Evolutionary conservation across 2,329 filamentous ascomycete species (phyloP).

Genomic region (Aspergillus uvarum): DNA sequence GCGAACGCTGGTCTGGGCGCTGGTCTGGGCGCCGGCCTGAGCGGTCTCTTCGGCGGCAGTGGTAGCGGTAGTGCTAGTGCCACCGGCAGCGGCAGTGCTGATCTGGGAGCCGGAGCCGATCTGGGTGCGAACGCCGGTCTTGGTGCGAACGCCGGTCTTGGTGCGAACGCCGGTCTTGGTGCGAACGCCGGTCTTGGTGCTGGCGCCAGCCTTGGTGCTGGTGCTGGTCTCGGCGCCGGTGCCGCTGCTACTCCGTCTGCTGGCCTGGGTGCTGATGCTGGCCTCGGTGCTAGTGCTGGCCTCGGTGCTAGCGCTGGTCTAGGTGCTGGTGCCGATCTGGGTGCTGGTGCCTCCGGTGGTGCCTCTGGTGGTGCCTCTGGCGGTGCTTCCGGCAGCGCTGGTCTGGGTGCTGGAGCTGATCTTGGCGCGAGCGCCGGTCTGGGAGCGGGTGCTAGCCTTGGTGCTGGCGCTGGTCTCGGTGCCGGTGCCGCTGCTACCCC

Average conservation of each 20-base stretch:
- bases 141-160: not conserved
- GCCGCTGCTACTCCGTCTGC: not conserved
- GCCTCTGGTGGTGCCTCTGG: not conserved
- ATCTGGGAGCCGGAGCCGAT: not conserved
- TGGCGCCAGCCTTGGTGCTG: not conserved
- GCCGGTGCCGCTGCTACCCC: not conserved
- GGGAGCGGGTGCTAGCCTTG: not conserved
- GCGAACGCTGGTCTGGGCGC: not conserved
- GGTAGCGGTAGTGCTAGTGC: not conserved
- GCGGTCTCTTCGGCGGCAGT: not conserved
- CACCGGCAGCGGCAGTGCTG: not conserved
- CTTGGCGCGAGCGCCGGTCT: not conserved
- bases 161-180: not conserved
- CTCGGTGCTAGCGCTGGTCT: not conserved
- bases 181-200: not conserved
- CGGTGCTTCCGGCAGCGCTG: not conserved
- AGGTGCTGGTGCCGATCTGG: not conserved
- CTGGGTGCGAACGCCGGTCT: not conserved
- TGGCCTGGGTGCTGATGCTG: not conserved
- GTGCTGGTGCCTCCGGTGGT: not conserved
- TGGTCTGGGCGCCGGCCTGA: constrained; percentile 1
- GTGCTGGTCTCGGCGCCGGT: not conserved
- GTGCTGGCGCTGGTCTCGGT: not conserved
- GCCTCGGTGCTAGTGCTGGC: not conserved
- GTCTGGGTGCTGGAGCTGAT: not conserved